phyloP scores from a whole-genome alignment of 2,329 filamentous ascomycete species.

The Pseudogymnoascus sp. region DNA sequence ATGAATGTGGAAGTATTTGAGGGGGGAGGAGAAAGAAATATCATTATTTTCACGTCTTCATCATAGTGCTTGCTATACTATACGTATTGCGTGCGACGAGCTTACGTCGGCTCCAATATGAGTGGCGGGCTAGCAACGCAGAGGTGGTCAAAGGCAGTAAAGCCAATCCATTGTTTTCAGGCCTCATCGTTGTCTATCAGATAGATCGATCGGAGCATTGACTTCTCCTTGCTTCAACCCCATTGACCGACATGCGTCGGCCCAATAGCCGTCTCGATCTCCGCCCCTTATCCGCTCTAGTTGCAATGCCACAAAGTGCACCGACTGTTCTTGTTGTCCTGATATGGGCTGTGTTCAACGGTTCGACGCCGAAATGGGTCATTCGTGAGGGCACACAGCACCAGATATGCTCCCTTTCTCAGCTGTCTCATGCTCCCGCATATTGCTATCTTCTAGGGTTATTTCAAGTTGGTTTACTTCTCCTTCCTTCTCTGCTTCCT shows the following conservation, averaged over 20 bases:
- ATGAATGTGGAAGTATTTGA: not conserved
- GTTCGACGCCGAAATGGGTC: slow-evolving; percentile 1
- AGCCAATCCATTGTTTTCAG: not conserved
- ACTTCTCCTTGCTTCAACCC: slow-evolving; percentile 5
- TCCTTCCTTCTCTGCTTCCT: not conserved
- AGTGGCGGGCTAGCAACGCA: not conserved
- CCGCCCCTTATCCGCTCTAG: not conserved
- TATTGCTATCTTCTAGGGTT: not conserved
- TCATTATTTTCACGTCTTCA: not conserved
- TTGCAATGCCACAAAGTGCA: not conserved
- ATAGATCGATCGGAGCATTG: not conserved
- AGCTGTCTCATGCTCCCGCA: not conserved
- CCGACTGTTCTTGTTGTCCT: not conserved
- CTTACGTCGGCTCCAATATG: not conserved
- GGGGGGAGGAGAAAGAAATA: not conserved
- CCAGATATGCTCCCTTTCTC: not conserved
- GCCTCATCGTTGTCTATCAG: not conserved
- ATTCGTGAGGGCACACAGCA: not conserved
- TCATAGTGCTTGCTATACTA: not conserved
- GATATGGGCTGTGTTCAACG: not conserved
- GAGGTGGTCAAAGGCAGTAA: not conserved
- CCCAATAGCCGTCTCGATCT: not conserved
- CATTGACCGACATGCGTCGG: not conserved
- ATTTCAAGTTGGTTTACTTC: not conserved
- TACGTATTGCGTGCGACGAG: not conserved